Conservation (phyloP, 2,329 filamentous ascomycete genomes). For the Hymenoscyphus fraxineus region DNA sequence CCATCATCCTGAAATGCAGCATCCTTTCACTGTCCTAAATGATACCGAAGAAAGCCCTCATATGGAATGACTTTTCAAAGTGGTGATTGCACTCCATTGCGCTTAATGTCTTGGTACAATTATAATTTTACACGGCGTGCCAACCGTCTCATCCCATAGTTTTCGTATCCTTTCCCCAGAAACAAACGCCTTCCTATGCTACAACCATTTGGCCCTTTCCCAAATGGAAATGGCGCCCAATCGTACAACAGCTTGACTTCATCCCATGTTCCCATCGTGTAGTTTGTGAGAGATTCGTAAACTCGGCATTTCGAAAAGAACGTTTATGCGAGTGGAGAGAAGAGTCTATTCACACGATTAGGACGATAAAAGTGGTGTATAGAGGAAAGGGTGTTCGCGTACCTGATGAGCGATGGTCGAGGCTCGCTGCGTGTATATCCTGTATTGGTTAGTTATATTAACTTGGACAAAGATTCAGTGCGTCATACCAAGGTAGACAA, state of each 20-base stretch:
- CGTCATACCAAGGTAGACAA: slow-evolving; percentile 84
- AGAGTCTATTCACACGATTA: slow-evolving; percentile 45
- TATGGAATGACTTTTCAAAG: slow-evolving; percentile 11
- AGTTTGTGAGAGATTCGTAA: slow-evolving; percentile 12
- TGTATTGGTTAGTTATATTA: slow-evolving; percentile 38
- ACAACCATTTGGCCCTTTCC: slow-evolving; percentile 15
- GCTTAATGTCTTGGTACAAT: slow-evolving; percentile 30
- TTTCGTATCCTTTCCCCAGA: slow-evolving; percentile 13
- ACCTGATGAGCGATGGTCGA: slow-evolving; percentile 75
- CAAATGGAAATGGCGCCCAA: neutral
- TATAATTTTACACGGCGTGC: slow-evolving; percentile 18
- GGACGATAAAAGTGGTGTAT: slow-evolving; percentile 11
- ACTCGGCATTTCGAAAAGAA: slow-evolving; percentile 7
- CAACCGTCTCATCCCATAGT: slow-evolving; percentile 14
- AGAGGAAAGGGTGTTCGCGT: slow-evolving; percentile 25
- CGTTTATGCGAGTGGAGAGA: slow-evolving; percentile 60
- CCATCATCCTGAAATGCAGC: too few relatives aligned
- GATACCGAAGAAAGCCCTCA: neutral
- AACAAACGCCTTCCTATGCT: slow-evolving; percentile 32
- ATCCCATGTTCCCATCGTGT: slow-evolving; percentile 8
- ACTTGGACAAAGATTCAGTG: slow-evolving; percentile 12
- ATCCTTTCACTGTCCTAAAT: neutral
- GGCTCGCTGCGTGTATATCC: slow-evolving; percentile 94
- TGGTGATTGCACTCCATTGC: slow-evolving; percentile 28
- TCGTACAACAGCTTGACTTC: neutral